These are phyloP conservation scores for Leishmania tarentolae DNA, from an alignment of 208 protist species.

Conservation along the genomic window DNA sequence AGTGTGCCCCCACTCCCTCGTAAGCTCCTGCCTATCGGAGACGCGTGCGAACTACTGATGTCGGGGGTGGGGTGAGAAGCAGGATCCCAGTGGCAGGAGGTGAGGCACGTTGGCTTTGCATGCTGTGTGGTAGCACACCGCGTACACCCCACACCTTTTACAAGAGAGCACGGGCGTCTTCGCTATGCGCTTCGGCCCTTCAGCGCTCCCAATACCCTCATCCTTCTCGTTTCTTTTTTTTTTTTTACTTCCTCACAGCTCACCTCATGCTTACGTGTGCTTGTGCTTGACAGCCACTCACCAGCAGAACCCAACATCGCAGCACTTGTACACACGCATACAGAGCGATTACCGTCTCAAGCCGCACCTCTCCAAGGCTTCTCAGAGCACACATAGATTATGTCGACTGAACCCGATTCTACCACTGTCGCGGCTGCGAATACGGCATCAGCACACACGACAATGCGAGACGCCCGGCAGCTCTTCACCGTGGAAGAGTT, in stretches of 20 bases:
- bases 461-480: not conserved
- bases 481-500: slow-evolving; percentile 90
- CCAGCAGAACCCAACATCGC: not conserved
- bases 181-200: not conserved
- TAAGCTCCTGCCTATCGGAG: not conserved
- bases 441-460: not conserved
- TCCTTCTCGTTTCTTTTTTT: not conserved
- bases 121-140: not conserved
- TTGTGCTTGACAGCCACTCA: not conserved
- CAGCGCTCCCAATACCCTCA: not conserved
- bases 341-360: not conserved
- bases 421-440: not conserved
- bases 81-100: not conserved
- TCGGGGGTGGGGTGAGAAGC: not conserved
- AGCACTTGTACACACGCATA: not conserved
- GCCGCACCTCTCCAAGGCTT: not conserved
- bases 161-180: not conserved
- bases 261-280: not conserved
- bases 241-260: not conserved
- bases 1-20: not conserved
- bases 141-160: not conserved
- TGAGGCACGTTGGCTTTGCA: not conserved
- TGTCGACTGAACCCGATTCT: slow-evolving; percentile 3
- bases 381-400: not conserved
- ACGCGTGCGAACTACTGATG: not conserved